Evolutionary conservation across 2,329 filamentous ascomycete species (phyloP), one percentile per base, ranked within the genome.

Genomic region (Diaporthe velutina): DNA sequence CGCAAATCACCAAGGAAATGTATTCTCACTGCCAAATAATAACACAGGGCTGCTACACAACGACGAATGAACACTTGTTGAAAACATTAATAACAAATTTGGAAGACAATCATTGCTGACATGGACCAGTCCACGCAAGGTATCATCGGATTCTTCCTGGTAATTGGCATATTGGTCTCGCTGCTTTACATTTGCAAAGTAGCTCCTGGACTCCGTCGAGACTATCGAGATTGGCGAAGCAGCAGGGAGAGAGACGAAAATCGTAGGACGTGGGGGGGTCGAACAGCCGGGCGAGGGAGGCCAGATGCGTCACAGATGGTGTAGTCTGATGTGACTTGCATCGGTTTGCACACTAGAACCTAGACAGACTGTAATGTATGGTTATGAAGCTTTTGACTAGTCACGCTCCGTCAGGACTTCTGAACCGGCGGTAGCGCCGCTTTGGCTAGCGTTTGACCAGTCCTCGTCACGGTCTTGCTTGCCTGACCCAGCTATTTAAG

Each of bases 1-100:
- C 35, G 2, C 4, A 0, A 17, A 40, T 4, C 1, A n/a, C 4
- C 4, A 38, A 17, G 2, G 3, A 25, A 15, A 5, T 12, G 3
- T 22, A n/a, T 35, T 4, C 19, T 30, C 1, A 33, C 25, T 22
- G 9, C 5, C 25, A 48, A 64, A 48, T 7, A 30, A 17, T 7
- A 57, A 38, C 35, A 19, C 13, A 38, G 12, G 4, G 22, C 25
- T 7, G 25, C 22, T 28, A 15, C 9, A 38, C 30, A 2, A 12
- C 4, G 4, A 58, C 19, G 22, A 38, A 33, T 58, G 2, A 25
- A n/a, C 19, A 40, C 1, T 25, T 35, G 4, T 17, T 4, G 6
- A 25, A 0, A 60, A 28, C 25, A 42, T 8, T 17, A 25, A 25
- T 2, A 55, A 9, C 28, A 30, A 13, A 33, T 19, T 28, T 55